Percentiles rank a stretch among this genome's conserved stretches.
phyloP scores from a whole-genome alignment of 495 filamentous ascomycete genomes.

The Penicillium chermesinum region DNA sequence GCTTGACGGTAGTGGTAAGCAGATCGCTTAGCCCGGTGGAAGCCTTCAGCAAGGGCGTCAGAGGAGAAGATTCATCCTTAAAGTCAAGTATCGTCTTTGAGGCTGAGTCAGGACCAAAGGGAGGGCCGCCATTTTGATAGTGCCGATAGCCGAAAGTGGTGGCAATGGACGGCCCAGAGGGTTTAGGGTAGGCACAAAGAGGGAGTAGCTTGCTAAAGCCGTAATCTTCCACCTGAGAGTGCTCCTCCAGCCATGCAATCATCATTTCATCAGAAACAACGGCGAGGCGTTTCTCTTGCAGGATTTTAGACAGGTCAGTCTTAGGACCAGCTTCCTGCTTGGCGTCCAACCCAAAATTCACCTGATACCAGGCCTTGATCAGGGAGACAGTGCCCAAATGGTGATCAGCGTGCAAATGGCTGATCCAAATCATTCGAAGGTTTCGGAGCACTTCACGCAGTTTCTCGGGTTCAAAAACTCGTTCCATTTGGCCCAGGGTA shows the following conservation, averaged over 20 bases:
- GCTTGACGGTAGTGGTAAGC: constrained; percentile 57
- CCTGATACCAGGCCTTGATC: constrained; percentile 69
- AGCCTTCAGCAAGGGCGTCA: constrained; percentile 31
- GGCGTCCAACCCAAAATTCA: constrained; percentile 36
- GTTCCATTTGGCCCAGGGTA: constrained; percentile 84
- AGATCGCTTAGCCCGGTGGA: constrained; percentile 43
- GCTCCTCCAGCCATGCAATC: constrained; percentile 71
- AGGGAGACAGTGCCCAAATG: constrained; percentile 78
- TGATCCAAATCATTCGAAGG: constrained; percentile 85
- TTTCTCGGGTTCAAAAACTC: constrained; percentile 59
- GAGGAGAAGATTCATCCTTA: constrained; percentile 18
- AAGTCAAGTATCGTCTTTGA: constrained; percentile 23
- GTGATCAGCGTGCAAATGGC: constrained; percentile 93
- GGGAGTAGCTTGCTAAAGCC: constrained; percentile 59
- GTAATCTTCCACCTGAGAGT: constrained; percentile 68
- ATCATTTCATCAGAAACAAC: constrained; percentile 61
- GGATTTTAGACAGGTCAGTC: constrained; percentile 27
- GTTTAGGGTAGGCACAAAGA: constrained; percentile 27
- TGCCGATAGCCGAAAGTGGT: constrained; percentile 31
- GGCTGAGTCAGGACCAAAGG: constrained; percentile 18
- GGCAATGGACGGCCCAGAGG: constrained; percentile 9
- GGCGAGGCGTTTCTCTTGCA: constrained; percentile 48
- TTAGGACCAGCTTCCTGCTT: constrained; percentile 22
- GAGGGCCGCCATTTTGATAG: constrained; percentile 22
- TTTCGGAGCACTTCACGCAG: constrained; percentile 67